Evolutionary conservation across 2,329 filamentous ascomycete species (phyloP).

Genomic region (Colletotrichum limetticola): DNA sequence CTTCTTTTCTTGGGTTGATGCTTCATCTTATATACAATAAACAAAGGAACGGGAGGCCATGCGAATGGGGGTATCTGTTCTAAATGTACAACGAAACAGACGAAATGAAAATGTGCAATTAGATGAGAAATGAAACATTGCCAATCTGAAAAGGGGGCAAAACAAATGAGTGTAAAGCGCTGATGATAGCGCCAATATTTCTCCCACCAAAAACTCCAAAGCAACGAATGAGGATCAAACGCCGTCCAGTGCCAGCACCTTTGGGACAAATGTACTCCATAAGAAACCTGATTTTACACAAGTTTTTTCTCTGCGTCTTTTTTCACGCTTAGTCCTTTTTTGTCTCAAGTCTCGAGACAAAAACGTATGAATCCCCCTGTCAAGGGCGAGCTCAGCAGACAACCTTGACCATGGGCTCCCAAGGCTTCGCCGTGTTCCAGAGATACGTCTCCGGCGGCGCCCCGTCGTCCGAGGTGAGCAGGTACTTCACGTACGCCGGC

Average conservation of each 20-base stretch:
- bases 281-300: not conserved
- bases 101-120: too few relatives aligned
- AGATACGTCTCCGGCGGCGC: conserved; percentile 49
- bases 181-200: not conserved
- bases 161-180: not conserved
- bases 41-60: not conserved
- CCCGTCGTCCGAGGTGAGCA: conserved; percentile 43
- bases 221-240: not conserved
- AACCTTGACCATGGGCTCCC: conserved; percentile 56
- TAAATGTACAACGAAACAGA: not conserved
- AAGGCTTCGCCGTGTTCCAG: conserved; percentile 53
- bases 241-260: not conserved
- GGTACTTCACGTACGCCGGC: conserved; percentile 50
- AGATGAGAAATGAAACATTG: not conserved
- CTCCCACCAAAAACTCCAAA: not conserved
- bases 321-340: too few relatives aligned
- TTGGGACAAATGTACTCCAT: not conserved
- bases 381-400: conserved; percentile 39
- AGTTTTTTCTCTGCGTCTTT: not conserved
- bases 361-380: not conserved
- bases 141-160: not conserved
- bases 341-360: too few relatives aligned
- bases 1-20: not conserved
- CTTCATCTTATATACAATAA: not conserved
- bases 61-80: not conserved